Evolutionary conservation across 176 grass and related monocot genomes (phyloP).

Genomic region (Carex parvula): DNA sequence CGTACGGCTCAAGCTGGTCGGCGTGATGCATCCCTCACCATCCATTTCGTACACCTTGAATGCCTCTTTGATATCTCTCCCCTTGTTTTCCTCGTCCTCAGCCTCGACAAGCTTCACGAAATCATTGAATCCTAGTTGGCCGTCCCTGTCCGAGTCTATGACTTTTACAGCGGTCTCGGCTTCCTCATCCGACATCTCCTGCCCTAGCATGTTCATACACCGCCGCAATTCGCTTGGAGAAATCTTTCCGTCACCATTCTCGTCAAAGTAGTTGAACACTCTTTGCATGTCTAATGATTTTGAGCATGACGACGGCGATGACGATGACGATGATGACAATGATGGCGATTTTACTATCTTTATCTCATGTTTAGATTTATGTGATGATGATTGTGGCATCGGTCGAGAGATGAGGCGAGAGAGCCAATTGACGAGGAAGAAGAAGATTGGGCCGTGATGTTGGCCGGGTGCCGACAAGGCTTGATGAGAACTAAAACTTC

Average conservation of each 20-base stretch:
- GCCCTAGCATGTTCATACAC: conserved; percentile 27
- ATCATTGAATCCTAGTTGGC: conserved; percentile 30
- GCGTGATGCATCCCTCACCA: conserved; percentile 38
- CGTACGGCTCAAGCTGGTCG: conserved; percentile 25
- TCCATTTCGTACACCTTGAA: conserved; percentile 37
- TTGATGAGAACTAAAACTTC: not conserved
- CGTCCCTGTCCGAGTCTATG: conserved; percentile 30
- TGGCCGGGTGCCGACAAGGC: not conserved
- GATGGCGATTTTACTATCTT: not conserved
- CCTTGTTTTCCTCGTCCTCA: conserved; percentile 31
- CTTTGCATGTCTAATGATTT: conserved; percentile 8
- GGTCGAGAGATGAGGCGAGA: not conserved
- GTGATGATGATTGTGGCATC: not conserved
- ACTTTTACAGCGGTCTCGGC: conserved; percentile 1
- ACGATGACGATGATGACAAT: not conserved
- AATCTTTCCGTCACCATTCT: conserved; percentile 45
- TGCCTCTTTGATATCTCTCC: conserved; percentile 26
- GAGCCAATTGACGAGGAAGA: not conserved
- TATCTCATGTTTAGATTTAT: not conserved
- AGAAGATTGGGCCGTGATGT: not conserved
- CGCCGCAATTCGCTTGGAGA: conserved; percentile 27
- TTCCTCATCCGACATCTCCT: conserved; percentile 28
- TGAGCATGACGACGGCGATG: not conserved
- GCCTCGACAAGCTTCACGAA: conserved; percentile 30
- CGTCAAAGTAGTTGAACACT: conserved; percentile 38